Base-by-base conservation (phyloP, 495 filamentous ascomycete species). In the Penicillium lividum region DNA sequence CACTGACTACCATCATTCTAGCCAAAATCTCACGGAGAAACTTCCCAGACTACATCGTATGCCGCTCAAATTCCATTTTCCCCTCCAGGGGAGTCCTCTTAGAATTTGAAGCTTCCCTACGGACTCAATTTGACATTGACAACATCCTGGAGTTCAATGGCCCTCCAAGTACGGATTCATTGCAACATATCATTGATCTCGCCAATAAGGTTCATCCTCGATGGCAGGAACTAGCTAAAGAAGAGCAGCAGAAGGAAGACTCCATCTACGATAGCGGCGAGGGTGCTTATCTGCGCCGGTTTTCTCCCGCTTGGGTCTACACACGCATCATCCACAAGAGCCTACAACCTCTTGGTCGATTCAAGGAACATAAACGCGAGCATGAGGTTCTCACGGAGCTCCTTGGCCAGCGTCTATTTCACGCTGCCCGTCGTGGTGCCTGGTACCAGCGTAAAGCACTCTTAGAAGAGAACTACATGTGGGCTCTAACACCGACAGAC, bases 401-500 rank as follows among this genome's bases (percentile, higher is more conserved):
- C 3, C 88, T 98, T 3, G 71, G 69, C 16, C 94, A 98, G 64
- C 84, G 82, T 5, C 81, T 95, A 10, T 97, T 97, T 68, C 93
- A 98, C 68, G 78, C 88, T 40, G 82, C 91, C 13, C 82, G 93
- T 28, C 86, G 93, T 25, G 94, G 94, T 1, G 86, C 86, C 1
- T 98, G 94, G 94, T 98, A 97, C 67, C 92, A 97, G 70, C 90
- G 94, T 15, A 97, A 93, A 74, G 94, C 94, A 1, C 74, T 98
- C 6, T 70, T 98, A 16, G 94, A 98, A 74, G 94, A 98, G 72
- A 91, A 93, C 61, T 98, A 98, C 67, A 93, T 97, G 90, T 79
- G 83, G 69, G 77, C 79, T 1, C 65, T 89, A 3, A 81, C 78
- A 1, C 76, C 84, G 0, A 65, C 70, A 0, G 77, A 79, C 11